Conservation (phyloP, 2,329 filamentous ascomycete species). For the Eutypella sp. region DNA sequence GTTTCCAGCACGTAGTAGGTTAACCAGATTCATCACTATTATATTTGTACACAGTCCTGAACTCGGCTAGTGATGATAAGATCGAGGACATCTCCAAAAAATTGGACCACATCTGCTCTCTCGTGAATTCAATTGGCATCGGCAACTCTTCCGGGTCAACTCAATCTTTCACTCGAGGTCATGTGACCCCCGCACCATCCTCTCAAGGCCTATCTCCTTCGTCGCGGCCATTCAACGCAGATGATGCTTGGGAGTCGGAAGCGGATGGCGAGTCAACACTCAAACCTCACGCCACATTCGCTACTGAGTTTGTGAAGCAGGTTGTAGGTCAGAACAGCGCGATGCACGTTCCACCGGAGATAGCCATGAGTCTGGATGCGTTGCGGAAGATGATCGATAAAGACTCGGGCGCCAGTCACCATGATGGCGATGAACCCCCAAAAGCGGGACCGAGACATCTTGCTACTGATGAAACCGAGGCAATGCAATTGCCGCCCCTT, state of each 20-base stretch:
- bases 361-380: background rate
- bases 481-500: background rate
- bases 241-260: background rate
- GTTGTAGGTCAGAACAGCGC: constrained; percentile 16
- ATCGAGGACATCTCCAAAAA: constrained; percentile 1
- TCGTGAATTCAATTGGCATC: background rate
- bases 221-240: background rate
- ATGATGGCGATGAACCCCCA: background rate
- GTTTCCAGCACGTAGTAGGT: background rate
- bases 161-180: background rate
- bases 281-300: constrained; percentile 35
- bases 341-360: background rate
- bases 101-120: background rate
- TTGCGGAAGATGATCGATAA: background rate
- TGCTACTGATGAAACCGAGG: background rate
- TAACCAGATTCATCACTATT: background rate
- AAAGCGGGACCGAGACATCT: background rate
- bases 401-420: background rate
- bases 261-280: constrained; percentile 35
- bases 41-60: background rate
- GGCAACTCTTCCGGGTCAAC: background rate
- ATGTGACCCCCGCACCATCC: background rate
- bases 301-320: constrained; percentile 33
- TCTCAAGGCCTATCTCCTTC: background rate
- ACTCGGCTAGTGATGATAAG: background rate